A percentile compares a stretch with the other conserved stretches of the same genome.
phyloP scores from a whole-genome alignment of 495 filamentous ascomycete genomes.

The Penicillium crystallinum region DNA sequence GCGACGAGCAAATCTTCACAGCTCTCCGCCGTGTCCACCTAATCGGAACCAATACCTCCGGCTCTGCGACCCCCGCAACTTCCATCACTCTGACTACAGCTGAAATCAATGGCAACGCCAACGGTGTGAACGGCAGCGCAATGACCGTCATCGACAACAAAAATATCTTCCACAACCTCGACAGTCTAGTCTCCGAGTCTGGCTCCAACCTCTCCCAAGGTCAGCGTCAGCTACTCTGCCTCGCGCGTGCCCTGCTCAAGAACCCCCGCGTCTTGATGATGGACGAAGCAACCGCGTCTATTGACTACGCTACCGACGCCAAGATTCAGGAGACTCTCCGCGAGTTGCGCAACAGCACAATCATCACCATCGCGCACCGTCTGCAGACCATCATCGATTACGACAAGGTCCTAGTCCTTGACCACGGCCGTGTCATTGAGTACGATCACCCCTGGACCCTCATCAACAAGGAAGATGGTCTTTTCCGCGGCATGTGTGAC shows the following conservation, averaged over 20 bases:
- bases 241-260: conserved; percentile 91
- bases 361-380: conserved; percentile 97
- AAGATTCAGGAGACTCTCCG: conserved; percentile 96
- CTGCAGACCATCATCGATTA: conserved; percentile 96
- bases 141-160: conserved; percentile 61
- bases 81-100: conserved; percentile 27
- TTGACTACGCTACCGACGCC: conserved; percentile 92
- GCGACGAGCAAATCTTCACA: conserved; percentile 84
- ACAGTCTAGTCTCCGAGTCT: conserved; percentile 80
- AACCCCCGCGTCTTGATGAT: conserved; percentile 89
- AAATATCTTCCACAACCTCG: conserved; percentile 88
- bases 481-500: conserved; percentile 90
- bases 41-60: conserved; percentile 57
- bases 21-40: conserved; percentile 88
- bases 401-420: conserved; percentile 95
- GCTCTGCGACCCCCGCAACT: conserved; percentile 39
- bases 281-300: conserved; percentile 98
- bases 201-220: conserved; percentile 96
- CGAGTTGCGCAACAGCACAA: conserved; percentile 78
- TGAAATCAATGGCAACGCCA: conserved; percentile 21
- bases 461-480: conserved; percentile 58
- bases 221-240: conserved; percentile 90
- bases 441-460: conserved; percentile 83
- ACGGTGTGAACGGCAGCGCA: conserved; percentile 36
- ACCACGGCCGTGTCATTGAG: conserved; percentile 83